Evolutionary conservation across 805 yeast species (phyloP), one percentile per base, ranked within the genome.

Genomic region (Schizosaccharomyces osmophilus): DNA sequence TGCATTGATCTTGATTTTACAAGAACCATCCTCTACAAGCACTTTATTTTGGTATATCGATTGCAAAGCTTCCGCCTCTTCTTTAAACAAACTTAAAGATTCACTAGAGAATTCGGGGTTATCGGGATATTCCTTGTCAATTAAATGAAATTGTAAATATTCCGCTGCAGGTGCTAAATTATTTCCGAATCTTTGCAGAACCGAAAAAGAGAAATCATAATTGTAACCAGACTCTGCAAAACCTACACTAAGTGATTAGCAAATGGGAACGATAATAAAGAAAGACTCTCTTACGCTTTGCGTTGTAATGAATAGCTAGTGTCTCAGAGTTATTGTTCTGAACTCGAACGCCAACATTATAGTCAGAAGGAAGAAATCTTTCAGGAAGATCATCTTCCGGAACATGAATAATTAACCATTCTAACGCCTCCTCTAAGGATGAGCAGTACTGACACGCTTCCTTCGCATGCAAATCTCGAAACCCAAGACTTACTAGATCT

Each of bases 341-440:
- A 0, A 73, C 69, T 2, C 70, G 65, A 26, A 67, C 66, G 3
- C 72, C 72, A 1, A 68, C 64, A 11, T 62, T 63, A 59, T 67
- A 64, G 15, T 70, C 65, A 17, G 71, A 71, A 3, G 67, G 67
- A 59, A 67, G 61, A 60, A 74, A 74, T 43, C 65, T 61, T 24
- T 65, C 63, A 1, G 98, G 98, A 41, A 90, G 73, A 67, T 90
- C 98, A 68, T 89, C 97, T 64, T 93, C 97, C 0, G 97, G 97
- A 2, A 90, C 79, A 67, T 90, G 93, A 65, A 89, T 82, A 11
- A 90, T 72, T 22, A 90, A 76, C 90, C 93, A 85, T 64, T 83
- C 86, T 26, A 85, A 70, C 0, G 83, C 76, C 29, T 77, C 80
- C 1, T 77, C 74, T 62, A 80, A 75, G 0, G 77, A 66, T 3